Base-by-base conservation (phyloP, 2,329 filamentous ascomycete species). In the Macrophomina tecta region DNA sequence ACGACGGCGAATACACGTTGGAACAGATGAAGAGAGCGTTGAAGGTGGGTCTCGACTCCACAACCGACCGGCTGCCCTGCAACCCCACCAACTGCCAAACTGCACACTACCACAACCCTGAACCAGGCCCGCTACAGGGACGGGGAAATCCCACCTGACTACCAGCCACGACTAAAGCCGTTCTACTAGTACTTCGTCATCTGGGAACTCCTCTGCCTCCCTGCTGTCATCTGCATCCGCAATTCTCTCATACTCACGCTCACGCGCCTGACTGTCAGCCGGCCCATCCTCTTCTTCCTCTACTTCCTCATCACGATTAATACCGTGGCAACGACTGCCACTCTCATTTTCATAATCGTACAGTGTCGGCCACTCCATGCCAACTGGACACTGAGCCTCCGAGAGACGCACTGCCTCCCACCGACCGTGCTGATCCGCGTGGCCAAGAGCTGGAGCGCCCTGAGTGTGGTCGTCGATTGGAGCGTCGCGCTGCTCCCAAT, bases 61-160 rank as follows among this genome's bases (percentile, higher is more conserved):
- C 42, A 38, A 12, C 81, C 82, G 1, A 82, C 84, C 73, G 81
- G 82, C 49, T 16, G 11, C 7, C 30, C 9, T 3, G 7, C 12
- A 32, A 32, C 4, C 49, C 12, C 9, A 45, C 42, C 16, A n/a
- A 45, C 16, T n/a, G 3, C 3, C 23, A 3, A 23, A 23, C 23
- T 23, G 23, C 23, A 23, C 23, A 23, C 23, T 23, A 23, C 23
- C 23, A 23, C 23, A 2, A 23, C 23, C 23, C 23, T 3, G 23
- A 23, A 23, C 23, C 23, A 23, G 2, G 3, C 23, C 23, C 23
- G 23, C 23, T 23, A 23, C 23, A 23, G 23, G 2, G 23, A 23
- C 3, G 23, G 23, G 23, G 23, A 3, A 23, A 23, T 23, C 23
- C 23, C 23, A 23, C 23, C 23, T 23, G 23, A 23, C 23, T 23